Evolutionary conservation across 768 basidiomycete genomes (phyloP).

Genomic region (Omphalotus guepiniiformis): DNA sequence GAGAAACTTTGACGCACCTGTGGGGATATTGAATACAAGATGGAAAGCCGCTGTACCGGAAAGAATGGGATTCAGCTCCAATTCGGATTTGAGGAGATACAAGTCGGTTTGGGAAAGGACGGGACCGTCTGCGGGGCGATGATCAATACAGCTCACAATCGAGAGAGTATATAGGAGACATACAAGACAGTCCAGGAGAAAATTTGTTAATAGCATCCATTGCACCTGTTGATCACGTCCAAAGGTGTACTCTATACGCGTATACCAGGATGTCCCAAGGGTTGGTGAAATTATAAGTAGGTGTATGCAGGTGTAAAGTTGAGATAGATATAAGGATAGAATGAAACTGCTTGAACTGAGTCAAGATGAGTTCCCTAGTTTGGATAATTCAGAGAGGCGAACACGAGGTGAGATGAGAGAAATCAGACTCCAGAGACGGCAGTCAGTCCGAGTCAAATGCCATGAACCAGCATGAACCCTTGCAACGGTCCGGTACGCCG

Average conservation of each 20-base stretch:
- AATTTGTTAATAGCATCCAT: conserved; percentile 33
- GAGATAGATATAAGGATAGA: no score
- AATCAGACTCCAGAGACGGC: not conserved
- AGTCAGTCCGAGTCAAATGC: not conserved
- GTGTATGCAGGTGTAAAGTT: not conserved
- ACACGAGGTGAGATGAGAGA: conserved; percentile 1
- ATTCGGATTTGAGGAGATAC: conserved; percentile 66
- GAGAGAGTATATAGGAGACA: conserved; percentile 13
- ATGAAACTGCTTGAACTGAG: no score
- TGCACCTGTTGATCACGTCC: no score
- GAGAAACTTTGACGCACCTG: conserved; percentile 38
- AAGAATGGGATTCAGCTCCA: conserved; percentile 74
- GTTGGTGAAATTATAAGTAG: not conserved
- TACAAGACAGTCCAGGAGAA: conserved; percentile 41
- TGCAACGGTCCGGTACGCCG: no score
- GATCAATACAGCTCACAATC: not conserved
- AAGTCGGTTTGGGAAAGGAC: conserved; percentile 77
- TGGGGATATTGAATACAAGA: conserved; percentile 68
- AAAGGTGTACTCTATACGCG: not conserved
- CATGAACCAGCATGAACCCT: not conserved
- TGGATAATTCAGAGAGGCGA: not conserved
- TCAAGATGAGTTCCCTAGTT: conserved; percentile 4
- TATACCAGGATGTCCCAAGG: not conserved
- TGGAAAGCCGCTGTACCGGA: conserved; percentile 48
- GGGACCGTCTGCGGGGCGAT: conserved; percentile 57